phyloP scores from a whole-genome alignment of 2,329 filamentous ascomycete species.

The Curvularia spicifera region DNA sequence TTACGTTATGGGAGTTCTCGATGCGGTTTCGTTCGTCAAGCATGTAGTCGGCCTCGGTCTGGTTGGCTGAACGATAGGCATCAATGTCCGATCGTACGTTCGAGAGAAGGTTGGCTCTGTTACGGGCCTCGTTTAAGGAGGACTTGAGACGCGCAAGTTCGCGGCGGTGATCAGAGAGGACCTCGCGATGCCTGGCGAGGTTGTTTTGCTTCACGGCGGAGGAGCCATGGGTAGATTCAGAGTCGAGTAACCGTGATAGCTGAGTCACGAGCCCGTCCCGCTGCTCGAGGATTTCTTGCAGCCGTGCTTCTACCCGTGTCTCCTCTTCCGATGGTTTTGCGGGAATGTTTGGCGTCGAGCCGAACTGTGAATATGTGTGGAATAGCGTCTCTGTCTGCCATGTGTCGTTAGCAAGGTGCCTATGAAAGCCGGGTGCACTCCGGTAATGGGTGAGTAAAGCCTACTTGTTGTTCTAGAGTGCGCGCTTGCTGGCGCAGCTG shows the following conservation, averaged over 20 bases:
- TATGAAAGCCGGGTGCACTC: constrained; percentile 19
- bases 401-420: constrained; percentile 32
- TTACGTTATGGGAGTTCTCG: constrained; percentile 87
- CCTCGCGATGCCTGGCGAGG: constrained; percentile 86
- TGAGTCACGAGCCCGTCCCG: constrained; percentile 82
- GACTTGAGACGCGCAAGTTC: constrained; percentile 79
- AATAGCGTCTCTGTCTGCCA: constrained; percentile 80
- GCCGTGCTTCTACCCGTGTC: constrained; percentile 74
- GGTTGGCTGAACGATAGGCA: constrained; percentile 81
- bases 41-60: constrained; percentile 96
- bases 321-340: constrained; percentile 87
- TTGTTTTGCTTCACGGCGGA: constrained; percentile 98
- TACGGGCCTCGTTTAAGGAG: constrained; percentile 76
- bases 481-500: constrained; percentile 93
- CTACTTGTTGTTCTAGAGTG: constrained; percentile 86
- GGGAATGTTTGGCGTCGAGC: constrained; percentile 77
- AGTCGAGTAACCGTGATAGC: constrained; percentile 88
- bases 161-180: constrained; percentile 83
- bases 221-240: constrained; percentile 82
- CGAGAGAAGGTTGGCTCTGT: constrained; percentile 86
- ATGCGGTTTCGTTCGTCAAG: constrained; percentile 83
- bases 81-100: constrained; percentile 93
- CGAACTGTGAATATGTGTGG: constrained; percentile 89
- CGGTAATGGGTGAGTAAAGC: constrained; percentile 20
- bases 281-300: constrained; percentile 88